These are phyloP conservation scores for Adansonia gregorii DNA, from an alignment of 441 rosid species.

Conservation along the genomic window DNA sequence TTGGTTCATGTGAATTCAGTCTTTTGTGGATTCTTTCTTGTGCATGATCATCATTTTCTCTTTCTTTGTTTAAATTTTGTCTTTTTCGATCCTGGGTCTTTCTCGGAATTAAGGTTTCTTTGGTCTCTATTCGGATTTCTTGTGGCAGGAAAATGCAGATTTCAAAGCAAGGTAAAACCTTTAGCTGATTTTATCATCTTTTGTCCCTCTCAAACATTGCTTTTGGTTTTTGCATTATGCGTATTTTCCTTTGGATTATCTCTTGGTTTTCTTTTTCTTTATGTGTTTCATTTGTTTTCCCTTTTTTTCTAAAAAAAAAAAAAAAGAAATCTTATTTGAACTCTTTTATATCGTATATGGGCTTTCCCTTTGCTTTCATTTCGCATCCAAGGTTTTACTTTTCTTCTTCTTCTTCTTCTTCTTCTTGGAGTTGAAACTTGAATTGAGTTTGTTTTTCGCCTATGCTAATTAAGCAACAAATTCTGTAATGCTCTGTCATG, in stretches of 20 bases:
- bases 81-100: conserved; percentile 22
- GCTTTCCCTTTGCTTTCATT: conserved; percentile 13
- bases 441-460: background rate
- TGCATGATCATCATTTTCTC: conserved; percentile 25
- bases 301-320: no score
- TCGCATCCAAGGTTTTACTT: conserved; percentile 7
- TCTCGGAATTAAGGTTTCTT: conserved; percentile 27
- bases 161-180: conserved; percentile 32
- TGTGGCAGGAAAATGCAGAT: conserved; percentile 7
- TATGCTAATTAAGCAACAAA: background rate
- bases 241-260: conserved; percentile 22
- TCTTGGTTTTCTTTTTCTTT: conserved; percentile 1
- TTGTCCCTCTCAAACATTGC: background rate
- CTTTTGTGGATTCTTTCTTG: conserved; percentile 24
- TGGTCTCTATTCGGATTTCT: conserved; percentile 14
- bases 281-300: no score
- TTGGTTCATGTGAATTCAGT: conserved; percentile 34
- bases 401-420: background rate
- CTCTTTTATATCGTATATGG: background rate
- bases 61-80: conserved; percentile 9
- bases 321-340: background rate
- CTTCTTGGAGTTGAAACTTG: no score
- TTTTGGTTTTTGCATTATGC: background rate
- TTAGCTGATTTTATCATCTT: background rate
- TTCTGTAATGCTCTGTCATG: background rate